Evolutionary conservation across 2,329 filamentous ascomycete genomes (phyloP), one percentile per base, ranked within the genome.

Genomic region (Fusarium anthophilum): DNA sequence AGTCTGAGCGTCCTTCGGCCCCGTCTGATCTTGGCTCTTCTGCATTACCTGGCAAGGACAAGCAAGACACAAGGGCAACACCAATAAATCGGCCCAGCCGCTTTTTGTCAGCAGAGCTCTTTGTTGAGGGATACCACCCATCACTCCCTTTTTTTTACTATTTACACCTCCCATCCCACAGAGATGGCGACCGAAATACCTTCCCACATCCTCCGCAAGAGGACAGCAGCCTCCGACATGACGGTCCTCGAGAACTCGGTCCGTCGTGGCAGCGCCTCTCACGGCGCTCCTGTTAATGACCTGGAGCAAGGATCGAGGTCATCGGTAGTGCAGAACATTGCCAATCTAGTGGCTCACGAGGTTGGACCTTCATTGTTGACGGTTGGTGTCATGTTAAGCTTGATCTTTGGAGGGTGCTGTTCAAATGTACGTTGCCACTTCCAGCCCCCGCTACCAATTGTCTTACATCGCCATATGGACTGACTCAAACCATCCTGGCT

Each of bases 351-450:
- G 59, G 67, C 66, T 45, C 39, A 59, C 30, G 77, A 79, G 66
- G 71, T 76, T 51, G 79, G 76, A 8, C 78, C 81, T 11, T 78
- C 80, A 35, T 56, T 83, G 88, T 82, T 93, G 43, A 88, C 89
- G 65, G 86, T 92, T 51, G 86, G 87, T 28, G 86, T 88, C 65
- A 97, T 97, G 88, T 87, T 96, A 66, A 88, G 88, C 58, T 88
- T 98, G 75, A 98, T 99, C 68, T 98, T 99, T 82, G 96, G 96
- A 58, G 96, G 96, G 37, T 98, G 95, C 81, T 98, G 95, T 84
- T 94, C 94, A 41, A 98, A 98, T 87, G 95, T 95, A 86, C 83
- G 91, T 62, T 32, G 24, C 53, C 55, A 44, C 35, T 43, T 17
- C 30, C 50, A 45, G 41, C 39, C 28, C 56, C 59, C 35, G 30